Conservation (phyloP, 441 rosid genomes). For the Adansonia rubrostipa region DNA sequence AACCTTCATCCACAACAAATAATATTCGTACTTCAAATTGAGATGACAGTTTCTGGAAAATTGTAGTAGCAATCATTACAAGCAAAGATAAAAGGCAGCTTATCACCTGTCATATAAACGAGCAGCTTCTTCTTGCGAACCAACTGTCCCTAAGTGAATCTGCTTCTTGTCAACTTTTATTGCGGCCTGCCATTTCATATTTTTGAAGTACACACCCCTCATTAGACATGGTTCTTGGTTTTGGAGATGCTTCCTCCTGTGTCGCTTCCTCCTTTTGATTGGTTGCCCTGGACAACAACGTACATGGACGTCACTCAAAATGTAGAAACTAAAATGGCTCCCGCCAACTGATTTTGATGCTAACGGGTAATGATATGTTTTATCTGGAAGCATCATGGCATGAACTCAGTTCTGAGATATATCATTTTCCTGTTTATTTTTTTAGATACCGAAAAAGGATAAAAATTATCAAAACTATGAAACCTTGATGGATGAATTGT, state of each 20-base stretch:
- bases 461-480: not conserved
- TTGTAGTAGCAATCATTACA: constrained; percentile 14
- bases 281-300: constrained; percentile 59
- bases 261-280: constrained; percentile 85
- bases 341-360: constrained; percentile 7
- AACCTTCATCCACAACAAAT: not conserved
- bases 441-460: no score
- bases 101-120: constrained; percentile 83
- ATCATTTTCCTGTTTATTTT: not conserved
- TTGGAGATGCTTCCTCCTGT: constrained; percentile 81
- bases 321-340: constrained; percentile 8
- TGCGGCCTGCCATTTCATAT: constrained; percentile 99
- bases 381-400: not conserved
- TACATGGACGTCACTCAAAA: constrained; percentile 12
- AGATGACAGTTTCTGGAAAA: constrained; percentile 1
- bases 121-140: constrained; percentile 96
- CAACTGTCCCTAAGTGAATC: constrained; percentile 92
- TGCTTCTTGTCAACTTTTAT: constrained; percentile 97
- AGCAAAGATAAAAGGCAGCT: constrained; percentile 16
- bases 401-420: not conserved
- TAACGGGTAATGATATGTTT: constrained; percentile 1
- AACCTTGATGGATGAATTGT: not conserved
- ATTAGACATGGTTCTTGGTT: constrained; percentile 92
- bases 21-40: not conserved
- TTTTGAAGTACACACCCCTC: constrained; percentile 98